phyloP scores from a whole-genome alignment of 2,329 filamentous ascomycete species.

The Cercospora zeae-maydis region DNA sequence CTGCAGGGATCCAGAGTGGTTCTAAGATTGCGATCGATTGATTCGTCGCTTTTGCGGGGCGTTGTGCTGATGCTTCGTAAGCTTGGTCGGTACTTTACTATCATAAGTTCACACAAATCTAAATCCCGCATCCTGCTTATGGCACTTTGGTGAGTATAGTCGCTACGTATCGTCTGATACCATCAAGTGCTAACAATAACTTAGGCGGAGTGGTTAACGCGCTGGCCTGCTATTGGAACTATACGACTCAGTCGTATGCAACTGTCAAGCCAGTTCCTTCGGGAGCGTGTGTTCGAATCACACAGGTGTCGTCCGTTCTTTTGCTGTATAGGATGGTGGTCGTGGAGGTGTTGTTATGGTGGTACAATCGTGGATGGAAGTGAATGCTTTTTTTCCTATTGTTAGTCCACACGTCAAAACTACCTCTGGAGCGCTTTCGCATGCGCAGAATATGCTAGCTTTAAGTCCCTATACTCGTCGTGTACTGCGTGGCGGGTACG shows the following conservation, averaged over 20 bases:
- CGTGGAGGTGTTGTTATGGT: neutral
- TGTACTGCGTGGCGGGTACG: neutral
- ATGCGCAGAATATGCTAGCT: no score
- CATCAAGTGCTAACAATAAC: neutral
- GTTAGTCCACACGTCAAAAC: no score
- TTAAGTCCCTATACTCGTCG: no score
- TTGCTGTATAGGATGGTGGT: neutral
- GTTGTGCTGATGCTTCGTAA: no score
- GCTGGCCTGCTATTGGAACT: slow-evolving; percentile 19
- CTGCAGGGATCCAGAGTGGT: neutral
- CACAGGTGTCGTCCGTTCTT: slow-evolving; percentile 14
- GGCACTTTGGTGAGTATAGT: neutral
- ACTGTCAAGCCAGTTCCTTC: slow-evolving; percentile 15
- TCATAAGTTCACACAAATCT: neutral
- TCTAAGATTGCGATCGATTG: neutral
- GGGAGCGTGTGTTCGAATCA: slow-evolving; percentile 21
- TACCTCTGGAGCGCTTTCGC: no score
- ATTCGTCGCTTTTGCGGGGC: neutral
- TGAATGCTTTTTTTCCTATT: neutral
- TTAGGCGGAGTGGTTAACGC: slow-evolving; percentile 20
- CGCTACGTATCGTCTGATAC: neutral
- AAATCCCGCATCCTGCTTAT: neutral
- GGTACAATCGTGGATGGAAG: neutral
- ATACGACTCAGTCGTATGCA: neutral
- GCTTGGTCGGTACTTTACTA: neutral